These are phyloP conservation scores for Angophora floribunda DNA, from an alignment of 345 rosid genomes.

Conservation along the genomic window DNA sequence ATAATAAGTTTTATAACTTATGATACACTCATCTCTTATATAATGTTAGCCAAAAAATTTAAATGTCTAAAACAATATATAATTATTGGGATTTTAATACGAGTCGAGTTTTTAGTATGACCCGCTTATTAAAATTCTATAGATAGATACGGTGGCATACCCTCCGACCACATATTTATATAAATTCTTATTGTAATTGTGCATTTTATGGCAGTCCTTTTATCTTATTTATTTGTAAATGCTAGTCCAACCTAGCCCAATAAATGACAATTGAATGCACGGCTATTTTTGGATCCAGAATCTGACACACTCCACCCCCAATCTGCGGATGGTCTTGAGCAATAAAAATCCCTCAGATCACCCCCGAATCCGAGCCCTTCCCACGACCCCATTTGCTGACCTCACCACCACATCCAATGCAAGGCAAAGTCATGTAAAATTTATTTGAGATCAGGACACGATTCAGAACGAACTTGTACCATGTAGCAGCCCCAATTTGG, in stretches of 20 bases:
- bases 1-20: accelerated
- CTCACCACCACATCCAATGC: background rate
- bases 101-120: background rate
- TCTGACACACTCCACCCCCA: background rate
- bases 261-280: background rate
- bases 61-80: background rate
- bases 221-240: background rate
- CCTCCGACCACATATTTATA: background rate
- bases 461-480: too few relatives aligned
- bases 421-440: background rate
- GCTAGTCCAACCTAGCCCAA: background rate
- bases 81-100: too few relatives aligned
- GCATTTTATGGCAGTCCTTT: background rate
- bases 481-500: background rate
- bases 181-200: background rate
- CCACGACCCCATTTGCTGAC: background rate
- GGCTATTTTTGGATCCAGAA: background rate
- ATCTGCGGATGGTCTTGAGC: background rate
- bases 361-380: background rate
- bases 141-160: background rate
- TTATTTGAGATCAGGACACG: background rate
- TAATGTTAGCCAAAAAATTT: background rate
- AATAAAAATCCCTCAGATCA: background rate
- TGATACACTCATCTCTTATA: background rate
- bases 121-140: background rate